Evolutionary conservation across 345 rosid genomes (phyloP).

Genomic region (Balakata baccata): DNA sequence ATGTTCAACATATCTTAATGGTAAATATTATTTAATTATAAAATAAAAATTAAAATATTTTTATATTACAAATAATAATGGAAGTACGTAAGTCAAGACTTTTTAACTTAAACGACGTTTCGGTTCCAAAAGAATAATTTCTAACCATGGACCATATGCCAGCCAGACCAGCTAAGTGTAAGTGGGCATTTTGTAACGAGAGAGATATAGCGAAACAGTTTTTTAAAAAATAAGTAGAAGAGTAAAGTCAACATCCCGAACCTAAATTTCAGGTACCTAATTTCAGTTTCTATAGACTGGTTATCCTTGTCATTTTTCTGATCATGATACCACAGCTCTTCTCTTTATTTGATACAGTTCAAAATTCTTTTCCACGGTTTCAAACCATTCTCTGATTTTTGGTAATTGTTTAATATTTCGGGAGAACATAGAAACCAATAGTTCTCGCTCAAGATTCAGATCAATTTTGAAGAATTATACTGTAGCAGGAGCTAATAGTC

Average conservation of each 20-base stretch:
- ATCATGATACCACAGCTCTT: no score
- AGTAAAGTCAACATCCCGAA: background rate
- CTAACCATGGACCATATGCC: background rate
- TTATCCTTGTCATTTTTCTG: background rate
- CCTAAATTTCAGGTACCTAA: background rate
- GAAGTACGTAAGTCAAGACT: background rate
- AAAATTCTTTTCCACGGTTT: background rate
- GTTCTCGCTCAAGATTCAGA: background rate
- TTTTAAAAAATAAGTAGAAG: no score
- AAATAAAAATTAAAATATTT: no score
- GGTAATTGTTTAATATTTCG: background rate
- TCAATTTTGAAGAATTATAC: background rate
- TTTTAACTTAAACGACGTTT: background rate
- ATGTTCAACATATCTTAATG: no score
- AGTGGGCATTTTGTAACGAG: no score
- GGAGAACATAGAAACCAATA: background rate
- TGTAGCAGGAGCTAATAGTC: background rate
- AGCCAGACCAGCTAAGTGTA: conserved; percentile 9
- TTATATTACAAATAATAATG: no score
- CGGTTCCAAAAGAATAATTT: background rate
- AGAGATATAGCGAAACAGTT: no score
- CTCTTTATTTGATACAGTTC: no score
- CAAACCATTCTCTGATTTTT: background rate
- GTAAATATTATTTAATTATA: no score
- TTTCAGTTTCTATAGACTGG: background rate